Conservation (phyloP, 1,284 basidiomycete species). For the Xerocomus nothofagi region DNA sequence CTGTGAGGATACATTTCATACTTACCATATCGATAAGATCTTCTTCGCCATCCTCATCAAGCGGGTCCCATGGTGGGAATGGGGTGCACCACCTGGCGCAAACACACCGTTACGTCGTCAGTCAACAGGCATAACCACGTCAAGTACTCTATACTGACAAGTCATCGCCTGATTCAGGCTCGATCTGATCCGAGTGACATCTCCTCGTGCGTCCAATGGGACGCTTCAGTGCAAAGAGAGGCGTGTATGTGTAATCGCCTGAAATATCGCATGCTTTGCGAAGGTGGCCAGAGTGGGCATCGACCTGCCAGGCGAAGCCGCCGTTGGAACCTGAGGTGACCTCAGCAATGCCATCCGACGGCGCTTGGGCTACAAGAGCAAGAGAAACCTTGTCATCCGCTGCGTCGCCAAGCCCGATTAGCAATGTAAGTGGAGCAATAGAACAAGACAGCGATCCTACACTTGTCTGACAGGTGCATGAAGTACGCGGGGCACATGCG, state of each 20-base stretch:
- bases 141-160: conserved; percentile 7
- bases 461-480: conserved; percentile 23
- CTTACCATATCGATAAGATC: neutral
- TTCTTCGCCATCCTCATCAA: conserved; percentile 23
- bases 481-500: conserved; percentile 19
- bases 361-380: neutral
- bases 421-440: neutral
- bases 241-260: conserved; percentile 11
- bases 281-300: conserved; percentile 10
- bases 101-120: neutral
- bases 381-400: conserved; percentile 5
- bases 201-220: neutral
- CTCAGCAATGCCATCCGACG: neutral
- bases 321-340: neutral
- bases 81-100: conserved; percentile 13
- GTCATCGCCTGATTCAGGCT: conserved; percentile 3
- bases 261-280: conserved; percentile 6
- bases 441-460: neutral
- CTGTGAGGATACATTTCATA: neutral
- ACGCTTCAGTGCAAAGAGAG: conserved; percentile 11
- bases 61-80: conserved; percentile 20
- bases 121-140: neutral
- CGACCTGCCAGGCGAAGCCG: conserved; percentile 4
- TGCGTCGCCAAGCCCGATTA: neutral
- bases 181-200: conserved; percentile 1